A percentile compares a stretch with the other conserved stretches of the same genome.
Conservation (phyloP, 176 grass and related monocot species). For the Poa annua region DNA sequence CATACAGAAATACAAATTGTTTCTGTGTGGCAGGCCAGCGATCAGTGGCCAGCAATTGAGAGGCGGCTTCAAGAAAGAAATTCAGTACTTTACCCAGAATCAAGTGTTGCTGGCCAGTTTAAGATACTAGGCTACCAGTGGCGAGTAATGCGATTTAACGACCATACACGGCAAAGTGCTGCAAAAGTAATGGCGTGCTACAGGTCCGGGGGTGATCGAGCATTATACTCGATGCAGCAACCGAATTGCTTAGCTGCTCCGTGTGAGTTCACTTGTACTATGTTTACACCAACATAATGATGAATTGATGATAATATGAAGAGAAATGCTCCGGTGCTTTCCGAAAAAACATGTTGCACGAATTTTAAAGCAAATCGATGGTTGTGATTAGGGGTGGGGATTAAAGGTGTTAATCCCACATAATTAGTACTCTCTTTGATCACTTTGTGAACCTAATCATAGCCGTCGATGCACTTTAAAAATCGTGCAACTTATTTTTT, state of each 20-base stretch:
- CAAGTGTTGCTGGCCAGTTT: slow-evolving; percentile 45
- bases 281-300: slow-evolving; percentile 7
- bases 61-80: slow-evolving; percentile 79
- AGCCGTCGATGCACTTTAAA: too few species aligned
- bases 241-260: slow-evolving; percentile 82
- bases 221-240: slow-evolving; percentile 85
- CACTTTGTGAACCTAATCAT: too few species aligned
- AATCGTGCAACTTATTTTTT: too few species aligned
- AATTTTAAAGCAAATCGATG: too few species aligned
- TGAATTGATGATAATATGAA: not conserved
- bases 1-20: not conserved
- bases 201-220: slow-evolving; percentile 49
- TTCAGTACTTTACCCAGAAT: slow-evolving; percentile 56
- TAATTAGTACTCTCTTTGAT: too few species aligned
- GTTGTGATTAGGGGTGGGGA: too few species aligned
- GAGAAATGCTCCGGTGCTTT: too few species aligned
- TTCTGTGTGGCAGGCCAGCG: slow-evolving; percentile 41
- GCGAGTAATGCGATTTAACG: slow-evolving; percentile 86
- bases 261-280: slow-evolving; percentile 63
- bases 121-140: slow-evolving; percentile 92
- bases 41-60: slow-evolving; percentile 58
- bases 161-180: slow-evolving; percentile 79
- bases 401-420: too few species aligned
- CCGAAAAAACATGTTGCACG: too few species aligned
- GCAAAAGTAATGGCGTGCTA: slow-evolving; percentile 84